Evolutionary conservation across 768 basidiomycete species (phyloP).

Genomic region (Pulveroboletus ravenelii): DNA sequence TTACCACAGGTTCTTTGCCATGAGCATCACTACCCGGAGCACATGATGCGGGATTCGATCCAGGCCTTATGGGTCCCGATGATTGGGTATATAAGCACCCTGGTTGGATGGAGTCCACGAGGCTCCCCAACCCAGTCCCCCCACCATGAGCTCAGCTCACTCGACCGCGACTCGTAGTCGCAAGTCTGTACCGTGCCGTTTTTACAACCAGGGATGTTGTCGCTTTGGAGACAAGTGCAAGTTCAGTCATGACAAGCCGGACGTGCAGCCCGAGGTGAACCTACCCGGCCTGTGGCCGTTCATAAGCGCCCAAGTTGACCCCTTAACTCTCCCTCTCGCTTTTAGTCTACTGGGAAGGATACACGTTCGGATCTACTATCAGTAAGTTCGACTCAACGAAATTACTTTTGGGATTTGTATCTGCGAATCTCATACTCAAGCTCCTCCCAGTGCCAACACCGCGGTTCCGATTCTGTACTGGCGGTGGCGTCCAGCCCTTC

Average conservation of each 20-base stretch:
- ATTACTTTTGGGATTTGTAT: too few species aligned
- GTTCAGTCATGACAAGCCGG: constrained; percentile 16
- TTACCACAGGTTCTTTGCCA: too few species aligned
- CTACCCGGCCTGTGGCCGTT: not conserved
- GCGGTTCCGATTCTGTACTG: not conserved
- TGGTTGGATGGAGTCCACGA: not conserved
- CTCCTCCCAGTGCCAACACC: not conserved
- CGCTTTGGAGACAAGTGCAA: constrained; percentile 25
- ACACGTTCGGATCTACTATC: not conserved
- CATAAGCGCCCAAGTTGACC: not conserved
- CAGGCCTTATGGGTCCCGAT: not conserved
- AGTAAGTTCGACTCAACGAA: not conserved
- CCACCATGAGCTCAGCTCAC: constrained; percentile 9
- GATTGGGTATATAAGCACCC: not conserved
- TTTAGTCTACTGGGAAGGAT: not conserved
- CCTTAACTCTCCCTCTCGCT: not conserved
- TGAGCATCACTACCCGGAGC: too few species aligned
- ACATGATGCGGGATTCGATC: too few species aligned
- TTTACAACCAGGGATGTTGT: constrained; percentile 22
- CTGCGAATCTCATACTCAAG: not conserved
- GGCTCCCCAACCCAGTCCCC: not conserved
- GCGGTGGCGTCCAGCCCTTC: not conserved
- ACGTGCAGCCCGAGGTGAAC: constrained; percentile 4
- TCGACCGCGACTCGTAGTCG: not conserved
- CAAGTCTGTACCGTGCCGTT: constrained; percentile 18